Base-by-base conservation (phyloP, 2,329 filamentous ascomycete genomes). In the Macrophomina phaseolina region DNA sequence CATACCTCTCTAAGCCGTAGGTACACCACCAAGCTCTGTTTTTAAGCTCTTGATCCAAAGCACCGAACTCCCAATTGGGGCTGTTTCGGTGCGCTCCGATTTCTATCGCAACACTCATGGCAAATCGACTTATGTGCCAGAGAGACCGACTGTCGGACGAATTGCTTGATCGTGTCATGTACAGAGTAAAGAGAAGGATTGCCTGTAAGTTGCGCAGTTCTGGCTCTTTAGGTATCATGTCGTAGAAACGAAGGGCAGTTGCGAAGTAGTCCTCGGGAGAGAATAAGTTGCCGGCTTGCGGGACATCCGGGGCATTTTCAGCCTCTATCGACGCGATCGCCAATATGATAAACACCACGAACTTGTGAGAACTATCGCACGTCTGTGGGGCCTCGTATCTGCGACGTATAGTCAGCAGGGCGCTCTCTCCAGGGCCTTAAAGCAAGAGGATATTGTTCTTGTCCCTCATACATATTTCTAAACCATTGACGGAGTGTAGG, bases 321-420 rank as follows among this genome's bases (percentile, higher is more conserved):
- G 53, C 53, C 36, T 55, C 52, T 11, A 55, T n/a, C 16, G 52
- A 55, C 16, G 53, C 53, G 16, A 56, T 42, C n/a, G 53, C 53
- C 14, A 56, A 34, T 56, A 56, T 56, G n/a, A 56, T 12, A 18
- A 56, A 56, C 5, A 56, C 36, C 5, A 11, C 34, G 36, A 56
- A 56, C 53, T 56, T 56, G 16, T 42, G 34, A 14, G 42, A 56
- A 34, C 36, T 42, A n/a, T 42, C 53, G 36, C 34, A 42, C 0
- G 53, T 34, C 18, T 42, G 53, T 2, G 53, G 53, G n/a, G 53
- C 18, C 8, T 56, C 53, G 34, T 56, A 42, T 18, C 23, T 23
- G 23, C 23, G 23, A 23, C 23, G 23, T 23, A 23, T 23, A 23
- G 23, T 23, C 23, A 23, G 23, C 23, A 23, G 23, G 23, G 23